Evolutionary conservation across 1,284 basidiomycete species (phyloP).

Genomic region (Singerocomus rubriflavus): DNA sequence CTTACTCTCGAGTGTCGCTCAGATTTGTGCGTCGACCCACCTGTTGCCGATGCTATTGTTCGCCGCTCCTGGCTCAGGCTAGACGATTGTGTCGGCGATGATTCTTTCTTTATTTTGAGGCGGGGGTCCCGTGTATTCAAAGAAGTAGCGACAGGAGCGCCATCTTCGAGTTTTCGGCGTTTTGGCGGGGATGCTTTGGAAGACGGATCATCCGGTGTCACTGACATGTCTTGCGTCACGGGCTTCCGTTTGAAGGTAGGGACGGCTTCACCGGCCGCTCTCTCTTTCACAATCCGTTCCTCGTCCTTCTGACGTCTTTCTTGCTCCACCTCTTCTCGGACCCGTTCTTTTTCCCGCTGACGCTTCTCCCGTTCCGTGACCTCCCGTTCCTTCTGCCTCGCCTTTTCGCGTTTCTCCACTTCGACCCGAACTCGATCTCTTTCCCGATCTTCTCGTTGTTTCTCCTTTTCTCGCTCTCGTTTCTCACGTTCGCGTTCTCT

Average conservation of each 20-base stretch:
- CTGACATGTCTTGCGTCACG: conserved; percentile 24
- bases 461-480: conserved; percentile 21
- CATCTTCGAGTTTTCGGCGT: conserved; percentile 40
- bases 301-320: conserved; percentile 26
- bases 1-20: conserved; percentile 29
- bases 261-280: background rate
- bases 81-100: conserved; percentile 20
- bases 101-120: conserved; percentile 37
- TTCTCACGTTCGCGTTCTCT: conserved; percentile 25
- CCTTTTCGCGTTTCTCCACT: conserved; percentile 25
- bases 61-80: conserved; percentile 20
- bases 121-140: conserved; percentile 28
- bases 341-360: conserved; percentile 24
- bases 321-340: conserved; percentile 25
- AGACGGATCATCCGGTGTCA: conserved; percentile 20
- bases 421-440: conserved; percentile 26
- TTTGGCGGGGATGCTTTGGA: conserved; percentile 32
- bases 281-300: conserved; percentile 27
- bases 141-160: conserved; percentile 11
- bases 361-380: conserved; percentile 23
- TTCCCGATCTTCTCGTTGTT: conserved; percentile 19
- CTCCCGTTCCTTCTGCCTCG: conserved; percentile 23
- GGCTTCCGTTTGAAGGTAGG: conserved; percentile 38
- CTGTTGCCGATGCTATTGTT: conserved; percentile 16
- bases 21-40: conserved; percentile 23